Percentiles rank a stretch among this genome's conserved stretches.
These are phyloP conservation scores for Aspergillus tamarii DNA, from an alignment of 2,329 filamentous ascomycete species.

Conservation along the genomic window DNA sequence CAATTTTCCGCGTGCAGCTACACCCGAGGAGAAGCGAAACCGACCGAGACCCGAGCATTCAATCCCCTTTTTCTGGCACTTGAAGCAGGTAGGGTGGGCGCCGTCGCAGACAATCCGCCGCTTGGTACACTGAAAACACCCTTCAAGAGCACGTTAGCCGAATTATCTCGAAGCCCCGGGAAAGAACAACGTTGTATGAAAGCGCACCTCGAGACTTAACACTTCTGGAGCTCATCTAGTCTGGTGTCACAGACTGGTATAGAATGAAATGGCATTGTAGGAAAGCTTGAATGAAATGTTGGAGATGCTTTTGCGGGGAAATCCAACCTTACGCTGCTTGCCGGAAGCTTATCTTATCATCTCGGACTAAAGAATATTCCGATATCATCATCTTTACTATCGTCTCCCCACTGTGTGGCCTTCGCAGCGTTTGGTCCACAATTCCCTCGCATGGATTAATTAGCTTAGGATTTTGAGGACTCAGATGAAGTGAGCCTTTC, in stretches of 20 bases:
- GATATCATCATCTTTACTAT: too few species aligned
- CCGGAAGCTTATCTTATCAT: too few species aligned
- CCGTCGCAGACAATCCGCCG: conserved; percentile 42
- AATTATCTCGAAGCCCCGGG: not conserved
- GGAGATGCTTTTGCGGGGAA: not conserved
- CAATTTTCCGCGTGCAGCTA: conserved; percentile 23
- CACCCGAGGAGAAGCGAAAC: conserved; percentile 32
- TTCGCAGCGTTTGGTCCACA: too few species aligned
- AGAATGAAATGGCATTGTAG: not conserved
- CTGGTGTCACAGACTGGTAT: not conserved
- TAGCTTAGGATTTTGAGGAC: too few species aligned
- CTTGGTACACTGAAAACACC: conserved; percentile 42
- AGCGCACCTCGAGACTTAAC: conserved; percentile 9
- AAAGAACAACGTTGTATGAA: not conserved
- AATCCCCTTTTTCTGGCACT: conserved; percentile 36
- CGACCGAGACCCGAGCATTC: conserved; percentile 34
- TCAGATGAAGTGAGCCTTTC: too few species aligned
- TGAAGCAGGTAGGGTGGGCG: conserved; percentile 34
- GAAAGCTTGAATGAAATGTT: too few species aligned
- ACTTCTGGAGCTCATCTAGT: not conserved
- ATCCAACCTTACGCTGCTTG: not conserved
- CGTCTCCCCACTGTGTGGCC: too few species aligned
- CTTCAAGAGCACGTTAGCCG: conserved; percentile 15
- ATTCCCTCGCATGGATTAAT: too few species aligned
- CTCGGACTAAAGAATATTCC: too few species aligned